Percentiles rank a stretch among this genome's conserved stretches.
These are phyloP conservation scores for Pythium aristosporum DNA, from an alignment of 352 stramenopile species.

Conservation along the genomic window DNA sequence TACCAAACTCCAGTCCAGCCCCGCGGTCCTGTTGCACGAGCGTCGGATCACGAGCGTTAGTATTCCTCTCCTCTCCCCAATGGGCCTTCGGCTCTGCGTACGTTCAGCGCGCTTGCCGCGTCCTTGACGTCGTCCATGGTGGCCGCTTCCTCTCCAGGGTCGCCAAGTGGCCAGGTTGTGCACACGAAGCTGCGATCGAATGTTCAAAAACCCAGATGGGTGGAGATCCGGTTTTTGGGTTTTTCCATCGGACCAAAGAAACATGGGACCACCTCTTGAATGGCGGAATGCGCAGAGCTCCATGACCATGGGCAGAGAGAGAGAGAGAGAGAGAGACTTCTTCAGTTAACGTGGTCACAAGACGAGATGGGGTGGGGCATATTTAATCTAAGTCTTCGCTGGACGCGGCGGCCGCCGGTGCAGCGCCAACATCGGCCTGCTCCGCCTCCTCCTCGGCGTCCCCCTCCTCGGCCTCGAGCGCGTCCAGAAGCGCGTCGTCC, in stretches of 20 bases:
- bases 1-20: constrained; percentile 72
- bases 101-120: constrained; percentile 42
- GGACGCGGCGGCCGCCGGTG: constrained; percentile 34
- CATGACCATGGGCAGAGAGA: not conserved
- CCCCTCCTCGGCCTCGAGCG: constrained; percentile 70
- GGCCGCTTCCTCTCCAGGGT: not conserved
- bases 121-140: constrained; percentile 48
- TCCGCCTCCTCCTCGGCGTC: constrained; percentile 43
- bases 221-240: not conserved
- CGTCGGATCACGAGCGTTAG: not conserved
- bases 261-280: too few relatives aligned
- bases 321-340: constrained; percentile 3
- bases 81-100: constrained; percentile 4
- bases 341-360: constrained; percentile 15
- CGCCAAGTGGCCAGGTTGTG: not conserved
- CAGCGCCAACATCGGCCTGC: constrained; percentile 27
- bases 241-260: not conserved
- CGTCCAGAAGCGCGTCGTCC: constrained; percentile 71
- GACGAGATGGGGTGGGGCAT: constrained; percentile 14
- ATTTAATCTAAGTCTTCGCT: constrained; percentile 86
- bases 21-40: constrained; percentile 49
- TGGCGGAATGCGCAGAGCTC: not conserved
- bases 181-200: not conserved
- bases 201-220: not conserved
- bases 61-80: not conserved